A percentile compares a stretch with the other conserved stretches of the same genome.
These are phyloP conservation scores for Crucihimalaya himalaica DNA, from an alignment of 345 rosid species.

Conservation along the genomic window DNA sequence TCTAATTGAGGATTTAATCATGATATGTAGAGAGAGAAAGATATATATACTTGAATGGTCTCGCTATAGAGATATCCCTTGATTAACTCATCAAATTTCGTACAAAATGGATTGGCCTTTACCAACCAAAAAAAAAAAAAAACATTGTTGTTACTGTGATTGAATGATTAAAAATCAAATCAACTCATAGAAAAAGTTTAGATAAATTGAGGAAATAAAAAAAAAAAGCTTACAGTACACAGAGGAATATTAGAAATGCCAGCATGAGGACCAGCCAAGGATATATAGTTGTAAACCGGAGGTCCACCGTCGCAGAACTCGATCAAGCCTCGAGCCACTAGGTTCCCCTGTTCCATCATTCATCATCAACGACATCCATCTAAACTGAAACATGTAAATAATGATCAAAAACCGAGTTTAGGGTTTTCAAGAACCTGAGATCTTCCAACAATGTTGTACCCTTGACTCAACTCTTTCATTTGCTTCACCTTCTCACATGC, in stretches of 20 bases:
- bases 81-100: slow-evolving; percentile 55
- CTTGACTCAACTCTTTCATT: slow-evolving; percentile 75
- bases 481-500: slow-evolving; percentile 83
- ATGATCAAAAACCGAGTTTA: not conserved
- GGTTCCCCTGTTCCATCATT: slow-evolving; percentile 64
- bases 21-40: not conserved
- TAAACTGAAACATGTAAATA: not conserved
- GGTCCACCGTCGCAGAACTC: slow-evolving; percentile 88
- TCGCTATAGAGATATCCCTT: slow-evolving; percentile 63
- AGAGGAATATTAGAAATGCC: slow-evolving; percentile 89
- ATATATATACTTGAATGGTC: slow-evolving; percentile 62
- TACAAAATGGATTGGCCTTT: slow-evolving; percentile 69
- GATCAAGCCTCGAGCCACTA: slow-evolving; percentile 82
- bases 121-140: slow-evolving; percentile 6
- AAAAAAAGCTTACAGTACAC: slow-evolving; percentile 66
- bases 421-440: slow-evolving; percentile 61
- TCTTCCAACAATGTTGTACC: slow-evolving; percentile 88
- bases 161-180: not conserved
- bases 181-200: not conserved
- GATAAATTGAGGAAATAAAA: not conserved
- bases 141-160: not conserved
- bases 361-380: slow-evolving; percentile 13
- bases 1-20: not conserved
- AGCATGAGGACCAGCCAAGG: slow-evolving; percentile 96
- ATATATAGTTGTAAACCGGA: slow-evolving; percentile 74